A percentile compares a stretch with the other conserved stretches of the same genome.
Evolutionary conservation across 116 monocot genomes (phyloP).

Genomic region (Papilionanthe hybrid): DNA sequence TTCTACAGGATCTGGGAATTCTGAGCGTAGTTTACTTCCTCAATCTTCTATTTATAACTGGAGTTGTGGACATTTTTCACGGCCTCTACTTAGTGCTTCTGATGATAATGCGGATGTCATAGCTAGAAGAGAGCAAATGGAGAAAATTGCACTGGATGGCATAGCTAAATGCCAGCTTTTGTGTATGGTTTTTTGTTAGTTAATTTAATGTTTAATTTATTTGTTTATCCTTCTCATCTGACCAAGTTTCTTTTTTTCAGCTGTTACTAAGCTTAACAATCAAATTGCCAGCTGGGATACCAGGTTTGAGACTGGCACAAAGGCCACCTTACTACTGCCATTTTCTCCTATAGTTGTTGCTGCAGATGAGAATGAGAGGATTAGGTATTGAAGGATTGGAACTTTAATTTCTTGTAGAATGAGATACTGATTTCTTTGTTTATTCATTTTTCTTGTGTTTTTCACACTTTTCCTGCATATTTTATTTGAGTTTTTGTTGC

Average conservation of each 20-base stretch:
- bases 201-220: not conserved
- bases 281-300: conserved; percentile 96
- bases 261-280: conserved; percentile 56
- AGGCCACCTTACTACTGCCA: conserved; percentile 58
- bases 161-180: conserved; percentile 85
- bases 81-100: conserved; percentile 68
- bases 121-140: conserved; percentile 61
- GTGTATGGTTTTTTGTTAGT: conserved; percentile 27
- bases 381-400: conserved; percentile 41
- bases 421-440: not conserved
- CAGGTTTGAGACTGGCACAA: conserved; percentile 78
- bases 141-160: conserved; percentile 58
- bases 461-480: not conserved
- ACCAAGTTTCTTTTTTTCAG: conserved; percentile 26
- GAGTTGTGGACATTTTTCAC: conserved; percentile 97
- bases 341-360: conserved; percentile 85
- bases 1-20: conserved; percentile 30
- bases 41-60: conserved; percentile 83
- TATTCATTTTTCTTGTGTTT: not conserved
- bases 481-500: not conserved
- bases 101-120: conserved; percentile 74
- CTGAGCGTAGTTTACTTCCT: conserved; percentile 70
- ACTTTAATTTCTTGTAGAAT: not conserved
- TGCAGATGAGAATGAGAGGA: conserved; percentile 82
- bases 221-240: conserved; percentile 4